Conservation (phyloP, 2,329 filamentous ascomycete genomes). For the Cladosporium sp. region DNA sequence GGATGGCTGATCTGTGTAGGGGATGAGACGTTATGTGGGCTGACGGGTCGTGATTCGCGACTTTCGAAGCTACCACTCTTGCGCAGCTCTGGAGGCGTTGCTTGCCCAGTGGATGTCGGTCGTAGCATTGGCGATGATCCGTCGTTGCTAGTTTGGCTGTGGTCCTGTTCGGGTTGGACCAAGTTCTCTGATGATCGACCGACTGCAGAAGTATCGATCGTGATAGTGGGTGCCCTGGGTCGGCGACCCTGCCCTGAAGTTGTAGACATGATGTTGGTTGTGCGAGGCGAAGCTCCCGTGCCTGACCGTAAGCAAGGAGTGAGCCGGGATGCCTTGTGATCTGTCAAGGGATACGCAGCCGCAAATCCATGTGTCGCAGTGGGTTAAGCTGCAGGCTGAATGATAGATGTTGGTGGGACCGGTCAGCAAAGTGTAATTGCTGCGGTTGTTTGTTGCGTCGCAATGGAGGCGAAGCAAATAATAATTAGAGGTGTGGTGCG, state of each 20-base stretch:
- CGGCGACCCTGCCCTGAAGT: conserved; percentile 18
- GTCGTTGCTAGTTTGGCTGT: conserved; percentile 22
- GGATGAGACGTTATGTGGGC: conserved; percentile 67
- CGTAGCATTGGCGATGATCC: conserved; percentile 26
- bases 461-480: conserved; percentile 8
- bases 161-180: conserved; percentile 13
- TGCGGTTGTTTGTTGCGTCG: conserved; percentile 2
- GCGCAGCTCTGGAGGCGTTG: conserved; percentile 46
- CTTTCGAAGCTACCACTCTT: conserved; percentile 64
- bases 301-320: conserved; percentile 4
- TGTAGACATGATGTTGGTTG: conserved; percentile 1
- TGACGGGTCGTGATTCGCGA: conserved; percentile 64
- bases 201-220: conserved; percentile 54
- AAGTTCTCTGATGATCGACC: conserved; percentile 26
- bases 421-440: conserved; percentile 4
- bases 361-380: background rate
- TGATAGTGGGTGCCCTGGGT: conserved; percentile 51
- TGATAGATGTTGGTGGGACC: conserved; percentile 1
- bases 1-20: conserved; percentile 57
- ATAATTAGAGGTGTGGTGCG: background rate
- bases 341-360: conserved; percentile 6
- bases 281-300: background rate
- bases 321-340: background rate
- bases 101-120: conserved; percentile 9
- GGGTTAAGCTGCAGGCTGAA: conserved; percentile 5